Conservation (phyloP, 2,329 filamentous ascomycete species). For the Cladosporium phlei region DNA sequence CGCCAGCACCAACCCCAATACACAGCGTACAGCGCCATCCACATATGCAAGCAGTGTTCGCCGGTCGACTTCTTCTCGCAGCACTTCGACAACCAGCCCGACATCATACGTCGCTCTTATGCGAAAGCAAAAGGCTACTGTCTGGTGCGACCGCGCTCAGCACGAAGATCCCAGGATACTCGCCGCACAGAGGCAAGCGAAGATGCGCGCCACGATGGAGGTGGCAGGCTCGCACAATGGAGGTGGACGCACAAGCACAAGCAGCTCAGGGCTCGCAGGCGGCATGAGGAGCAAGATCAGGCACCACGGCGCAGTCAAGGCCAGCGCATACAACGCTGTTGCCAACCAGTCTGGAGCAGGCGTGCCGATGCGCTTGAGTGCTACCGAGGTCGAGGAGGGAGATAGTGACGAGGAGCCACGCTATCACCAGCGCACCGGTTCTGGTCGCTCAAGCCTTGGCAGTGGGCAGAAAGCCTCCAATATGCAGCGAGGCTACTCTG, state of each 20-base stretch:
- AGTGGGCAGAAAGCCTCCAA: slow-evolving; percentile 27
- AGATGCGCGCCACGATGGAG: slow-evolving; percentile 78
- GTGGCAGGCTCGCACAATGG: slow-evolving; percentile 58
- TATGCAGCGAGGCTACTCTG: slow-evolving; percentile 43
- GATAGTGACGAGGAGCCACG: slow-evolving; percentile 67
- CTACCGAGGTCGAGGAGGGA: slow-evolving; percentile 89
- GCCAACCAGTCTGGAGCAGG: slow-evolving; percentile 74
- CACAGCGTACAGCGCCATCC: slow-evolving; percentile 37
- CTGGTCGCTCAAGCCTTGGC: slow-evolving; percentile 62
- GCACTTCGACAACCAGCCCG: slow-evolving; percentile 52
- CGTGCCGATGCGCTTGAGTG: slow-evolving; percentile 85
- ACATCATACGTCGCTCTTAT: slow-evolving; percentile 93
- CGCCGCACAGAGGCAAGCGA: slow-evolving; percentile 80
- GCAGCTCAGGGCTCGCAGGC: slow-evolving; percentile 34
- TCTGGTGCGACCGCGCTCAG: slow-evolving; percentile 95
- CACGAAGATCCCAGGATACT: slow-evolving; percentile 80
- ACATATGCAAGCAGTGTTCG: slow-evolving; percentile 37
- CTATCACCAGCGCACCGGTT: slow-evolving; percentile 66
- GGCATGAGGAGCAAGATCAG: slow-evolving; percentile 78
- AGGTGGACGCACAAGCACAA: slow-evolving; percentile 26
- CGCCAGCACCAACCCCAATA: slow-evolving; percentile 38
- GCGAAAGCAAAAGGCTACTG: slow-evolving; percentile 93
- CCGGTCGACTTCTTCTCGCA: slow-evolving; percentile 77
- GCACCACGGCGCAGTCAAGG: slow-evolving; percentile 75
- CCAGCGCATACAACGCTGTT: slow-evolving; percentile 63